Base-by-base conservation (phyloP, 345 rosid species). In the Eucalyptus sideroxylon region DNA sequence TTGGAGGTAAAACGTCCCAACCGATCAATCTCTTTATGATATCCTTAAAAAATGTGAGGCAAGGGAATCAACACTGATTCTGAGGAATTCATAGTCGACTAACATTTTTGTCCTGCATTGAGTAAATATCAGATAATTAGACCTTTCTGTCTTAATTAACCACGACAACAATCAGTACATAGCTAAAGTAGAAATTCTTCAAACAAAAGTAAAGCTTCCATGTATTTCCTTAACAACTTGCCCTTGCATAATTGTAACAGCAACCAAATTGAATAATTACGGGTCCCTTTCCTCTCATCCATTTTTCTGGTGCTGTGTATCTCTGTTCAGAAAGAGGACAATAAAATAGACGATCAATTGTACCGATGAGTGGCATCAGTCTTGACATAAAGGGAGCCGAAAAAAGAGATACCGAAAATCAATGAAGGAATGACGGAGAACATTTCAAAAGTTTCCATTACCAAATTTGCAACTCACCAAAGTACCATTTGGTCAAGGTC, bases 201-300 rank as follows among this genome's bases (percentile, higher is more conserved):
- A 47, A 15, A 77, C 42, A 26, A 21, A 60, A 60, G 10, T 87
- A 87, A 62, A 87, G 16, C 23, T 44, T 65, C 34, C 0, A 14
- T 15, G 23, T 8, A 21, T 34, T 72, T 50, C 47, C 11, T 7
- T 15, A 62, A 62, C 85, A 86, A 88, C 96, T 90, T 92, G 95
- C 99, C 5, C 72, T 83, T 86, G 97, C 95, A 88, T 96, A 95
- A 90, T 97, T 98, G 92, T 98, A 98, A 91, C 98, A 95, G 59
- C 59, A 19, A 53, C 98, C 98, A 62, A 96, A 97, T 88, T 98
- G 98, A 27, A 97, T 92, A 53, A 98, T 98, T 50, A 95, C 92
- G n/a, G 96, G 93, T 59, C 97, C 99, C 94, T 98, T 97, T 82
- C 99, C 99, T 89, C 91, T 95, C 99, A 97, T 96, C 98, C 99